Base-by-base conservation (phyloP, 2,329 filamentous ascomycete species). In the Didymella sp. region DNA sequence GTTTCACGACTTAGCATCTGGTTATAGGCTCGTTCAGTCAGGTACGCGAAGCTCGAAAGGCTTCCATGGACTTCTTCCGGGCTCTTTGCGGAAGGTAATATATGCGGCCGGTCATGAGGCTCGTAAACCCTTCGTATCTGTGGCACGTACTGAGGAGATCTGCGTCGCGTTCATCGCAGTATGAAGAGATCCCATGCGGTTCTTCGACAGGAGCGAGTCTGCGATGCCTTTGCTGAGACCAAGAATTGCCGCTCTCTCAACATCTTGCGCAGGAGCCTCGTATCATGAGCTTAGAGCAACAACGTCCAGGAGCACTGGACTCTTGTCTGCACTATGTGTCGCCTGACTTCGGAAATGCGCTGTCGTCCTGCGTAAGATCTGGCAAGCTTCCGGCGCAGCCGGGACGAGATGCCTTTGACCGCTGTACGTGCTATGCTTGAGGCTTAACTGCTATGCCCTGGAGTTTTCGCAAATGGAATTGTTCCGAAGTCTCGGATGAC, bases 401-500 rank as follows among this genome's bases (percentile, higher is more conserved):
- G 73, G 73, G 72, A 73, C 68, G 72, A 61, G 62, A 61, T 70
- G 61, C 73, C 72, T 58, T 46, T 41, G 51, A 58, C 56, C 48
- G 45, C 49, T 61, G 66, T 61, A 61, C 64, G 53, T 65, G 59
- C 56, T 57, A 35, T 51, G 46, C 40, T 58, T 58, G 57, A 67
- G 58, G 64, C 61, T 68, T 61, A 64, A 50, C 51, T 44, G 51
- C 42, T 42, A 43, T 52, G 47, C 44, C 56, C 55, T 64, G 58
- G 55, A 58, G 62, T 61, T 57, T 62, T 63, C 56, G 58, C 52
- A 68, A 56, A 56, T 59, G 60, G 59, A 60, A 63, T 67, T 33
- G 48, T 61, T 54, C 70, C 67, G 53, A 65, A 53, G 41, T 31
- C 38, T 65, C 56, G 67, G 67, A 53, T 63, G 47, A 33, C 38